These are phyloP conservation scores for Astragalus glycyphyllos DNA, from an alignment of 306 rosid species.

Conservation along the genomic window DNA sequence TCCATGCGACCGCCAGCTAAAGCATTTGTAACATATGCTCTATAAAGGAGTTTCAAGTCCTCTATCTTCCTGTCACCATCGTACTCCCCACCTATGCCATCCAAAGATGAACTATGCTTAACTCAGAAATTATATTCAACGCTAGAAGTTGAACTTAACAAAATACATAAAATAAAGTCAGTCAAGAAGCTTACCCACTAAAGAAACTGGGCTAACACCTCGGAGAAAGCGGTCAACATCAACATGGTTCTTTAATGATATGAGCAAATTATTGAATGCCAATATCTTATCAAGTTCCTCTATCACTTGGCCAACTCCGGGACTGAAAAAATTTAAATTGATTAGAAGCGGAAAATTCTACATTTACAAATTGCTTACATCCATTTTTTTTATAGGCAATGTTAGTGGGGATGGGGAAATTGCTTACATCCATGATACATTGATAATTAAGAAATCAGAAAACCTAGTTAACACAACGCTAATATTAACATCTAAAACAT, in stretches of 20 bases:
- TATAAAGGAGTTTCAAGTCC: slow-evolving; percentile 84
- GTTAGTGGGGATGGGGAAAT: too few relatives aligned
- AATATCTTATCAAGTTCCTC: slow-evolving; percentile 75
- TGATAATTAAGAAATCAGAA: background rate
- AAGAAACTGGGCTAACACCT: slow-evolving; percentile 86
- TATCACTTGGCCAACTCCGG: slow-evolving; percentile 64
- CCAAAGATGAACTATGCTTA: slow-evolving; percentile 14
- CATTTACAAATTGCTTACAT: background rate
- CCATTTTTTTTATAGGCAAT: too few relatives aligned
- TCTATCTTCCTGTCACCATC: slow-evolving; percentile 72
- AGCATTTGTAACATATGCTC: slow-evolving; percentile 56
- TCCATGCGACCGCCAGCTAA: slow-evolving; percentile 53
- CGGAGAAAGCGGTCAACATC: slow-evolving; percentile 75
- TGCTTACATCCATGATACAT: slow-evolving; percentile 1
- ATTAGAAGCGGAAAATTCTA: slow-evolving; percentile 41
- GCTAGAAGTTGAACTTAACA: background rate
- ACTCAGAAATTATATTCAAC: slow-evolving; percentile 6
- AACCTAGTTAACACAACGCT: slow-evolving; percentile 2
- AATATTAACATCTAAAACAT: slow-evolving; percentile 15
- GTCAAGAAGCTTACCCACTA: slow-evolving; percentile 60
- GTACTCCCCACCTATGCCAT: slow-evolving; percentile 73
- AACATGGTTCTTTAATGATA: slow-evolving; percentile 75
- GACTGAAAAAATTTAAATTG: slow-evolving; percentile 57
- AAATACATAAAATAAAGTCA: background rate
- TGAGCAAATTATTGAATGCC: slow-evolving; percentile 69